Evolutionary conservation across 768 basidiomycete species (phyloP).

Genomic region (Rhodotorula babjevae): DNA sequence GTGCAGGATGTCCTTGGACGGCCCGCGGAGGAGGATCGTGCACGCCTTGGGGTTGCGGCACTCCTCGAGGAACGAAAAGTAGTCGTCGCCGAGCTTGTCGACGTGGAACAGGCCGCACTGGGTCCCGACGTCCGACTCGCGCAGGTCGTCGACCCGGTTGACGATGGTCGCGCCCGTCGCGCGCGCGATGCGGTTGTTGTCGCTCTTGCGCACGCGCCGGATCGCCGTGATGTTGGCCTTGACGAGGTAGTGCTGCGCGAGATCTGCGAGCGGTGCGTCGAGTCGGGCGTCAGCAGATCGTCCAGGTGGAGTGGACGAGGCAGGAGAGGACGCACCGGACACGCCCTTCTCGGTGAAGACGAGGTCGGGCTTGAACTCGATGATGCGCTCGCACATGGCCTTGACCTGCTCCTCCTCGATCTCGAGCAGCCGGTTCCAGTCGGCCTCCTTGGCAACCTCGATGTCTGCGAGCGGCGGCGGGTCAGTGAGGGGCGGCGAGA

Average conservation of each 20-base stretch:
- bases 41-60: slow-evolving; percentile 89
- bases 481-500: too few relatives aligned
- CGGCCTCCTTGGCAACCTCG: slow-evolving; percentile 87
- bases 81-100: slow-evolving; percentile 97
- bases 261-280: slow-evolving; percentile 65
- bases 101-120: slow-evolving; percentile 92
- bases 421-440: slow-evolving; percentile 86
- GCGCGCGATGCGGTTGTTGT: slow-evolving; percentile 96
- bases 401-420: slow-evolving; percentile 98
- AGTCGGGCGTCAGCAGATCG: too few relatives aligned
- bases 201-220: slow-evolving; percentile 95
- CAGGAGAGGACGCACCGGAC: slow-evolving; percentile 61
- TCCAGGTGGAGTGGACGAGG: neutral
- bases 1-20: slow-evolving; percentile 95
- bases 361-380: slow-evolving; percentile 91
- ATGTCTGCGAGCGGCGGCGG: slow-evolving; percentile 50
- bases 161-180: slow-evolving; percentile 95
- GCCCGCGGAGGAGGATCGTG: slow-evolving; percentile 94
- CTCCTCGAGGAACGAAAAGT: slow-evolving; percentile 94
- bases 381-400: slow-evolving; percentile 69
- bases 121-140: slow-evolving; percentile 86
- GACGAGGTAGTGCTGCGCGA: slow-evolving; percentile 84
- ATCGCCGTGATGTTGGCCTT: slow-evolving; percentile 86
- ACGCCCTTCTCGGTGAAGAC: slow-evolving; percentile 97
- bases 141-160: slow-evolving; percentile 88